Evolutionary conservation across 2,329 filamentous ascomycete genomes (phyloP), one percentile per base, ranked within the genome.

Genomic region (Aspergillus sp.): DNA sequence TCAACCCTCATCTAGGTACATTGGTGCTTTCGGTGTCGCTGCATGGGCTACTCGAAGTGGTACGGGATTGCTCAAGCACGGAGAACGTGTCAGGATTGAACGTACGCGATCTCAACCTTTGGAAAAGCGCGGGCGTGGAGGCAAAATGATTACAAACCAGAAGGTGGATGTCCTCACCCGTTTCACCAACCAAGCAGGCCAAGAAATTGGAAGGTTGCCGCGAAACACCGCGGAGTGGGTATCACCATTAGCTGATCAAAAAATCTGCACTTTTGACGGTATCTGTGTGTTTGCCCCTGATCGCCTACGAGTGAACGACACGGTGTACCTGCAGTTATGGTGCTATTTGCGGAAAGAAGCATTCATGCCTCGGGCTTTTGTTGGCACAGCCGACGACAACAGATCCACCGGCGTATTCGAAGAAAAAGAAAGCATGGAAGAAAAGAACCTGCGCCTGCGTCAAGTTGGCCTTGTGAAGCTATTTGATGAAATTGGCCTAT

Each of bases 31-130:
- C 67, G 93, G 93, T 7, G 90, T 88, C 4, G 88, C 86, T 46
- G 93, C 85, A 4, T 98, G 93, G 93, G 84, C 88, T 5, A 97
- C 91, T 3, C 82, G 84, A 58, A 96, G 89, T 65, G 91, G 91
- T 0, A 72, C 71, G 3, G 81, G 81, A 33, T 64, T 96, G 5
- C 63, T 98, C 22, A 86, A 83, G 55, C 86, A 95, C 60, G 89
- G 87, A 13, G 91, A 97, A 55, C 59, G 71, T n/a, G 82, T 98
- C 49, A 83, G 78, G 44, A 95, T 98, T 41, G 91, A 97, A 68
- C 83, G 93, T 39, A 83, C 89, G 50, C 90, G 86, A 66, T 82
- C 86, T 22, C 83, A 86, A 52, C 77, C 79, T 10, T 76, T 80
- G 71, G 53, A 54, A 50, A 75, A 60, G 68, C 63, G 48, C 60